phyloP scores from a whole-genome alignment of 176 grass and related monocot species.

The Thinopyrum elongatum region DNA sequence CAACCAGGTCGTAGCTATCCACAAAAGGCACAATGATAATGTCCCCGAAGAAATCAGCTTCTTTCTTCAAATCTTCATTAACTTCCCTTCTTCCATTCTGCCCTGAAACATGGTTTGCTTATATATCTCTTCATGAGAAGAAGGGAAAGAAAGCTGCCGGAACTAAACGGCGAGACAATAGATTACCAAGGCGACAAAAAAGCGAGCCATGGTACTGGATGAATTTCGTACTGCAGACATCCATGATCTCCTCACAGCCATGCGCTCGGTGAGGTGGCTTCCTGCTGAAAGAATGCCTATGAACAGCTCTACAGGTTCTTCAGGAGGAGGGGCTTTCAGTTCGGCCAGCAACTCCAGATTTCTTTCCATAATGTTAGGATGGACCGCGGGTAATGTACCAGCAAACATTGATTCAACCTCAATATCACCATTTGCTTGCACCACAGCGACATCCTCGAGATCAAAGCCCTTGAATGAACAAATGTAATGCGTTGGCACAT shows the following conservation, averaged over 20 bases:
- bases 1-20: constrained; percentile 78
- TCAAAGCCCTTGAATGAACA: constrained; percentile 56
- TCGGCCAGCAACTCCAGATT: constrained; percentile 57
- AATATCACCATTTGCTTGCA: constrained; percentile 56
- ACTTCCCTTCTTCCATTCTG: constrained; percentile 57
- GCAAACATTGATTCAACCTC: constrained; percentile 54
- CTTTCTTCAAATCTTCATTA: constrained; percentile 68
- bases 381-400: constrained; percentile 56
- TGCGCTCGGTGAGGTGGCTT: constrained; percentile 73
- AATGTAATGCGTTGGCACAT: not conserved
- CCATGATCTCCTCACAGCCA: constrained; percentile 82
- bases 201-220: constrained; percentile 55
- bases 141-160: not conserved
- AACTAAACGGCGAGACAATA: not conserved
- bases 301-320: constrained; percentile 60
- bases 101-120: constrained; percentile 38
- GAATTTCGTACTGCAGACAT: constrained; percentile 72
- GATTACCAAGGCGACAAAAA: constrained; percentile 82
- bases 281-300: constrained; percentile 77
- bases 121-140: not conserved
- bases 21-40: constrained; percentile 70
- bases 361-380: constrained; percentile 40
- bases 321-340: constrained; percentile 47
- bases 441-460: constrained; percentile 55
- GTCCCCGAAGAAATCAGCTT: constrained; percentile 73